Conservation (phyloP, 2,329 filamentous ascomycete genomes). For the Diatrype stigma region DNA sequence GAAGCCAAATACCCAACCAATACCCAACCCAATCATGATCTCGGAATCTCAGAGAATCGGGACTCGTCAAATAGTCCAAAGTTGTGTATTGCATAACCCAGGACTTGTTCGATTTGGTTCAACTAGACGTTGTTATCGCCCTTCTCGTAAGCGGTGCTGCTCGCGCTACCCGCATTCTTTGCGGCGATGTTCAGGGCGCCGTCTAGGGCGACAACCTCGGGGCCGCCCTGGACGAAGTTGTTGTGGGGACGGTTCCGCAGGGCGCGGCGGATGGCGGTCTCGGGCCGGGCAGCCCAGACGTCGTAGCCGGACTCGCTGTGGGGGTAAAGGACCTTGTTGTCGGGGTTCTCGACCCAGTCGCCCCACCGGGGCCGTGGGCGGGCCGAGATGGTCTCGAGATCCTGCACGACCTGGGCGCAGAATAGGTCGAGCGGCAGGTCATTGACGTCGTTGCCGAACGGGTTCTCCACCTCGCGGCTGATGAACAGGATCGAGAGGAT, state of each 20-base stretch:
- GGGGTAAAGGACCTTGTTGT: constrained; percentile 50
- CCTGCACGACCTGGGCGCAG: constrained; percentile 69
- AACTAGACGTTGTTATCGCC: neutral
- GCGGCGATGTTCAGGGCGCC: neutral
- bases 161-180: neutral
- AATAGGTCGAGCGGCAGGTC: constrained; percentile 73
- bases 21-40: too few species aligned
- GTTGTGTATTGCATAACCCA: too few species aligned
- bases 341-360: constrained; percentile 42
- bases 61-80: too few species aligned
- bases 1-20: too few species aligned
- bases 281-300: constrained; percentile 25
- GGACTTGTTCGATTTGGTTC: too few species aligned
- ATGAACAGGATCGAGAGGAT: constrained; percentile 73
- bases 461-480: constrained; percentile 79
- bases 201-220: neutral
- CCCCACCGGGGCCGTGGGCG: constrained; percentile 45
- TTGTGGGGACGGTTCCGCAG: constrained; percentile 23
- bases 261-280: constrained; percentile 21
- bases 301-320: constrained; percentile 28
- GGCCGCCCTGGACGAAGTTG: constrained; percentile 7
- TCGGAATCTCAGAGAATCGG: too few species aligned
- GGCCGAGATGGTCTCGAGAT: constrained; percentile 70
- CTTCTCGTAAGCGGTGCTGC: neutral
- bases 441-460: constrained; percentile 80